Percentiles rank a stretch among this genome's conserved stretches.
Evolutionary conservation across 164 flowering plant genomes (phyloP).

Genomic region (Saururus chinensis): DNA sequence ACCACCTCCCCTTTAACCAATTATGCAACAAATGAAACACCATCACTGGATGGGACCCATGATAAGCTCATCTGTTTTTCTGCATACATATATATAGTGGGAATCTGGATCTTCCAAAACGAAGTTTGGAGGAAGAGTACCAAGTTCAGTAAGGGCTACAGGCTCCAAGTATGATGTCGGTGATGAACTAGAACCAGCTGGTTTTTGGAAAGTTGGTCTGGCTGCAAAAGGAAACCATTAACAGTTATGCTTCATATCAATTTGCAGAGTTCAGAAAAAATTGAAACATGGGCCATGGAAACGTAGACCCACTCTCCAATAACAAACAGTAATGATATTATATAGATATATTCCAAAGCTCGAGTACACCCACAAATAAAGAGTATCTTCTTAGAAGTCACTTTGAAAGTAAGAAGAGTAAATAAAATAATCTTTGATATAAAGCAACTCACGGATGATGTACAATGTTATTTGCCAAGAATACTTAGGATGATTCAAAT

Average conservation of each 20-base stretch:
- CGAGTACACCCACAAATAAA: no score
- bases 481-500: slow-evolving; percentile 50
- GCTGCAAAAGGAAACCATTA: slow-evolving; percentile 39
- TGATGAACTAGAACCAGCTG: slow-evolving; percentile 25
- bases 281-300: no score
- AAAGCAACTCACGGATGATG: slow-evolving; percentile 80
- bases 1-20: background rate
- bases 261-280: no score
- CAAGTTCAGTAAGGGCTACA: slow-evolving; percentile 55
- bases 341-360: no score
- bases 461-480: slow-evolving; percentile 62
- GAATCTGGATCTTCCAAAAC: slow-evolving; percentile 88
- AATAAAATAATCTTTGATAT: background rate
- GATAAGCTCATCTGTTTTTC: slow-evolving; percentile 30
- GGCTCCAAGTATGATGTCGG: slow-evolving; percentile 48
- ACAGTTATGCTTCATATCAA: background rate
- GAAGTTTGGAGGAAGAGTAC: slow-evolving; percentile 51
- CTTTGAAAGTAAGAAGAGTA: no score
- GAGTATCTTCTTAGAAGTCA: no score
- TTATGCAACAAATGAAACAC: background rate
- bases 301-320: no score
- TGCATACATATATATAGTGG: slow-evolving; percentile 76
- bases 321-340: no score
- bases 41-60: background rate
- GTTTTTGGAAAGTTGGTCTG: slow-evolving; percentile 68